Evolutionary conservation across 441 rosid genomes (phyloP).

Genomic region (Erodium texanum): DNA sequence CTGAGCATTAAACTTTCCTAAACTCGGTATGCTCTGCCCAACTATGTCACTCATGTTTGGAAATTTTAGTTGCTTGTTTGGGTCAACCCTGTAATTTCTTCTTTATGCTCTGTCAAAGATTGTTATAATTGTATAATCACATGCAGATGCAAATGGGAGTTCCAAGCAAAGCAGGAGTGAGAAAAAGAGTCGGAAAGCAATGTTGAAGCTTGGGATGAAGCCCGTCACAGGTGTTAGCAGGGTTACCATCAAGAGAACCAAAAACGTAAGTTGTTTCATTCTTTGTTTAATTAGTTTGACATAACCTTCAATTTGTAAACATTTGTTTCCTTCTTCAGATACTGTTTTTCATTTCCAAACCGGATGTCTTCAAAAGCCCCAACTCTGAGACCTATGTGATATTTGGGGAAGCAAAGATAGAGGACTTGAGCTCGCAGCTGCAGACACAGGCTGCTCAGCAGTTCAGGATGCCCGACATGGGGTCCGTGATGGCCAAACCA

Average conservation of each 20-base stretch:
- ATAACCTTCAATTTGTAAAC: too few species aligned
- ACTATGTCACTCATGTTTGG: neutral
- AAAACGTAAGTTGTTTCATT: conserved; percentile 36
- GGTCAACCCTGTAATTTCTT: neutral
- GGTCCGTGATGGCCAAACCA: conserved; percentile 51
- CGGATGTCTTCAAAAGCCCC: conserved; percentile 88
- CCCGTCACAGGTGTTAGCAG: conserved; percentile 76
- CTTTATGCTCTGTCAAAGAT: neutral
- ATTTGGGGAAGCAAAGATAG: conserved; percentile 88
- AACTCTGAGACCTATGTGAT: conserved; percentile 69
- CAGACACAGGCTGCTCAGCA: conserved; percentile 83
- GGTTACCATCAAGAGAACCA: conserved; percentile 75
- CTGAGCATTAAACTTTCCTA: too few species aligned
- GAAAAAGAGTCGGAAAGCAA: conserved; percentile 83
- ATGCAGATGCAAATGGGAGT: conserved; percentile 43
- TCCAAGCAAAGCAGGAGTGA: conserved; percentile 87
- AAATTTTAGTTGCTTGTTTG: neutral
- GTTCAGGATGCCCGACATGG: conserved; percentile 60
- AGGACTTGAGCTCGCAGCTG: conserved; percentile 78
- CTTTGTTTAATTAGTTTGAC: neutral
- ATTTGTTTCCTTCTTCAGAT: conserved; percentile 31
- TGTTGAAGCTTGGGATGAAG: conserved; percentile 89
- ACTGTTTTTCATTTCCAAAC: conserved; percentile 71
- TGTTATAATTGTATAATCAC: neutral
- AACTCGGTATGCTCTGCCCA: too few species aligned